These are phyloP conservation scores for Elaeis guineensis DNA, from an alignment of 176 grass and related monocot genomes.

Conservation along the genomic window DNA sequence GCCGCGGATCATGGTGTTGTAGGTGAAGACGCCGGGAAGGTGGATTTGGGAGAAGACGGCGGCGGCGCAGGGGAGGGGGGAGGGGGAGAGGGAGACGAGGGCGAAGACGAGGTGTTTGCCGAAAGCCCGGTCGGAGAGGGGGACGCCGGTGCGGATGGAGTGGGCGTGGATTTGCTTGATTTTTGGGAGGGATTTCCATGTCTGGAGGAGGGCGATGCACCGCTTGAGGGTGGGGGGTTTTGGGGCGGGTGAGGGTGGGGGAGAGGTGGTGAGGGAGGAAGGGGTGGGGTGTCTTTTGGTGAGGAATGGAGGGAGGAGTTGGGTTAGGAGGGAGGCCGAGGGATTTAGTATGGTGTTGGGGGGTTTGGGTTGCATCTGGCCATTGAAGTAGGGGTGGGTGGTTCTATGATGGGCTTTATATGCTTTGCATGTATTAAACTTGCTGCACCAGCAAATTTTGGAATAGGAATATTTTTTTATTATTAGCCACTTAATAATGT, in stretches of 20 bases:
- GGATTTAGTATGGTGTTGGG: too few relatives aligned
- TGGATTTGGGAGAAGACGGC: conserved; percentile 46
- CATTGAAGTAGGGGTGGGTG: too few relatives aligned
- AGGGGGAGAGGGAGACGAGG: conserved; percentile 39
- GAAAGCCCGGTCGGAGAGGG: conserved; percentile 45
- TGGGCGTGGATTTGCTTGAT: conserved; percentile 72
- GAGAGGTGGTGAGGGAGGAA: not conserved
- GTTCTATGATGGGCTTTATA: too few relatives aligned
- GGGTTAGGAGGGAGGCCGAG: too few relatives aligned
- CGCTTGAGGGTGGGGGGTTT: conserved; percentile 34
- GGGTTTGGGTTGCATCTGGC: too few relatives aligned
- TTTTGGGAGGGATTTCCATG: conserved; percentile 32
- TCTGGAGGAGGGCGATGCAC: conserved; percentile 63
- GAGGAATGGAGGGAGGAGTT: too few relatives aligned
- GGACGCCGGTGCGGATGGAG: conserved; percentile 42
- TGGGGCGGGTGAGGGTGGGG: not conserved
- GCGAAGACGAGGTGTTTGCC: conserved; percentile 78
- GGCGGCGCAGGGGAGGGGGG: conserved; percentile 43
- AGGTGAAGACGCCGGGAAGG: conserved; percentile 40
- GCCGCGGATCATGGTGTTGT: conserved; percentile 74
- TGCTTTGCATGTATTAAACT: too few relatives aligned
- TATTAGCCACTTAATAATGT: too few relatives aligned
- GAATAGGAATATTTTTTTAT: too few relatives aligned
- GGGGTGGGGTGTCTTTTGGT: not conserved
- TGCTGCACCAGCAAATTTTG: too few relatives aligned